Evolutionary conservation across 371 early-diverging fungal genomes (phyloP).

Genomic region (Massospora cicadina): DNA sequence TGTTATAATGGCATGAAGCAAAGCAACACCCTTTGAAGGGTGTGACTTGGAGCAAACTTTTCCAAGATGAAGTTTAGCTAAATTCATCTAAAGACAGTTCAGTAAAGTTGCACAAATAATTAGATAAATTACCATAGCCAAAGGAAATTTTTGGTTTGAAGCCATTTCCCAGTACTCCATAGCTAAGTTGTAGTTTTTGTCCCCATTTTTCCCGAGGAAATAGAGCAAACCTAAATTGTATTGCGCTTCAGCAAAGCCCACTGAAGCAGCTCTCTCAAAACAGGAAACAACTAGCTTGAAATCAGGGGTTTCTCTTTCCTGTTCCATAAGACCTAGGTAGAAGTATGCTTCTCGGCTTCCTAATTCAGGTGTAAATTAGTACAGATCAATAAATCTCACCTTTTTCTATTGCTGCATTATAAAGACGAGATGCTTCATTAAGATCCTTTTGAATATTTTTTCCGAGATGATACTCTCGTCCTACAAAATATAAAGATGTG

Average conservation of each 20-base stretch:
- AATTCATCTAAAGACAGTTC: not conserved
- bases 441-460: not conserved
- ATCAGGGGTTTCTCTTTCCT: not conserved
- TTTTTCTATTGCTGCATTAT: not conserved
- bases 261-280: conserved; percentile 38
- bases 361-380: not conserved
- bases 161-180: conserved; percentile 8
- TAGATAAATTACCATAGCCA: conserved; percentile 5
- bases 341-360: not conserved
- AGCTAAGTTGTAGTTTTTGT: not conserved
- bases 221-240: conserved; percentile 48
- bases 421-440: not conserved
- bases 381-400: not conserved
- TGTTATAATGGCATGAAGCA: not conserved
- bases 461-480: not conserved
- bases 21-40: not conserved
- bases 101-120: not conserved
- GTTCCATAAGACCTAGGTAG: not conserved
- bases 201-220: conserved; percentile 38
- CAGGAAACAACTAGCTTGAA: conserved; percentile 15
- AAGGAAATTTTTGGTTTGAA: not conserved
- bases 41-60: not conserved
- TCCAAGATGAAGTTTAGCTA: not conserved
- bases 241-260: conserved; percentile 37
- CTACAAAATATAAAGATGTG: not conserved